Conservation (phyloP, 2,329 filamentous ascomycete genomes). For the Alternaria brassicae region DNA sequence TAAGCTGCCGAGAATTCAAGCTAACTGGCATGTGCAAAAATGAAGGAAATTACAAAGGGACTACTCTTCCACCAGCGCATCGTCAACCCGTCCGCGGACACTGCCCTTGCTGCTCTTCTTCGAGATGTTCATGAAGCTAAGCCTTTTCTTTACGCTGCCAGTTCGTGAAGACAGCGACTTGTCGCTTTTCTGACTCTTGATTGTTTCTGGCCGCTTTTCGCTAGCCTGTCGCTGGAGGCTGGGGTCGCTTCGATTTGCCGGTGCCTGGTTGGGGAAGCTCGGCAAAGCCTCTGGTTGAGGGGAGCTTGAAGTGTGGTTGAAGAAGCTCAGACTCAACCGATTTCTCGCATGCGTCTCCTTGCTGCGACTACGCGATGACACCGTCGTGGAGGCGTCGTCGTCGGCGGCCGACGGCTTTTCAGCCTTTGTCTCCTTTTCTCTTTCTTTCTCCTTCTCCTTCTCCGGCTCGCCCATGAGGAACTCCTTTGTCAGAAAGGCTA, state of each 20-base stretch:
- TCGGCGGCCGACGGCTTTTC: conserved; percentile 30
- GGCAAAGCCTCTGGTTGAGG: conserved; percentile 42
- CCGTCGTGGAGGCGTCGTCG: conserved; percentile 32
- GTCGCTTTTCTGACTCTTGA: conserved; percentile 52
- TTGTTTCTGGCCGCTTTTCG: conserved; percentile 35
- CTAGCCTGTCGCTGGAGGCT: conserved; percentile 25
- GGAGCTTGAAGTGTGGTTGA: conserved; percentile 33
- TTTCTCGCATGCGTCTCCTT: conserved; percentile 39
- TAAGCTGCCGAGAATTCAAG: conserved; percentile 12
- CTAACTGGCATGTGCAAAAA: conserved; percentile 4
- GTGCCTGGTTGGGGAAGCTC: conserved; percentile 25
- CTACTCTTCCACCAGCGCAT: conserved; percentile 47
- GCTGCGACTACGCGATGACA: conserved; percentile 41
- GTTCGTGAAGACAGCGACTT: conserved; percentile 55
- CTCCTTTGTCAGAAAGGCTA: conserved; percentile 50
- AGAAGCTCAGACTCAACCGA: conserved; percentile 41
- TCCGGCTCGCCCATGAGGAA: conserved; percentile 34
- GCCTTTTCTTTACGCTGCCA: conserved; percentile 72
- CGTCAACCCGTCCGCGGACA: conserved; percentile 42
- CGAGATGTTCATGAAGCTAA: conserved; percentile 79
- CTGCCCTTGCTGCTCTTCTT: conserved; percentile 69
- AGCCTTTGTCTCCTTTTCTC: conserved; percentile 21
- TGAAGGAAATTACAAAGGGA: conserved; percentile 2
- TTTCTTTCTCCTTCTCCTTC: conserved; percentile 19
- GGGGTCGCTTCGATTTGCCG: conserved; percentile 27